phyloP scores from a whole-genome alignment of 305 asterid species.

The Fraxinus platypoda region DNA sequence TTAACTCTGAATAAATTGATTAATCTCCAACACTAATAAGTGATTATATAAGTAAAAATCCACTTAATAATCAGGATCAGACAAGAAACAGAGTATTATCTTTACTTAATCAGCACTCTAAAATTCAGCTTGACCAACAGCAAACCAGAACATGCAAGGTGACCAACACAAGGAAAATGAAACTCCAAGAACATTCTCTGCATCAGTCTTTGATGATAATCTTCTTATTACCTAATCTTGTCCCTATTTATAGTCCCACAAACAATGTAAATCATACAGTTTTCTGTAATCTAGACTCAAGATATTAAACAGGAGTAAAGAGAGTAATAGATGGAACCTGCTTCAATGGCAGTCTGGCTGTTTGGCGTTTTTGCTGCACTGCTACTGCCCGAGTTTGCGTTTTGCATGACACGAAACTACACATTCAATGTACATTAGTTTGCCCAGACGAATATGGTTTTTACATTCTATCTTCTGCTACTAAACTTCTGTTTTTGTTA shows the following conservation, averaged over 20 bases:
- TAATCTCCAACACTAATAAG: neutral
- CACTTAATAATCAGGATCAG: slow-evolving; percentile 8
- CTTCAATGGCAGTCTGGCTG: slow-evolving; percentile 31
- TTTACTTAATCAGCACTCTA: slow-evolving; percentile 61
- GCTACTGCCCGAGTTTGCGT: slow-evolving; percentile 36
- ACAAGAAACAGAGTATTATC: slow-evolving; percentile 5
- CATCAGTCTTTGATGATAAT: slow-evolving; percentile 22
- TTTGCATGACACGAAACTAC: slow-evolving; percentile 48
- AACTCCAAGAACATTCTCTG: slow-evolving; percentile 19
- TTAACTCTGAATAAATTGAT: neutral
- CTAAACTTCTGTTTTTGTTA: neutral
- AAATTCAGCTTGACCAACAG: slow-evolving; percentile 56
- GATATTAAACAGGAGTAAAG: neutral
- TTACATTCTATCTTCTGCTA: neutral
- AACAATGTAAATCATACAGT: neutral
- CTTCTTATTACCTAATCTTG: slow-evolving; percentile 35
- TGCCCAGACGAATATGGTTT: neutral
- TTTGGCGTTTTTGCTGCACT: slow-evolving; percentile 30
- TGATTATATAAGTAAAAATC: neutral
- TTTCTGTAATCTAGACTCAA: neutral
- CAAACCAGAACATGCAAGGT: slow-evolving; percentile 16
- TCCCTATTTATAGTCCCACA: slow-evolving; percentile 32
- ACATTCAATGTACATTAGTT: slow-evolving; percentile 47
- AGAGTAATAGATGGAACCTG: slow-evolving; percentile 18
- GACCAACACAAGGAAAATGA: slow-evolving; percentile 27